A percentile compares a stretch with the other conserved stretches of the same genome.
These are phyloP conservation scores for Leccinum obscurum DNA, from an alignment of 768 basidiomycete species.

Conservation along the genomic window DNA sequence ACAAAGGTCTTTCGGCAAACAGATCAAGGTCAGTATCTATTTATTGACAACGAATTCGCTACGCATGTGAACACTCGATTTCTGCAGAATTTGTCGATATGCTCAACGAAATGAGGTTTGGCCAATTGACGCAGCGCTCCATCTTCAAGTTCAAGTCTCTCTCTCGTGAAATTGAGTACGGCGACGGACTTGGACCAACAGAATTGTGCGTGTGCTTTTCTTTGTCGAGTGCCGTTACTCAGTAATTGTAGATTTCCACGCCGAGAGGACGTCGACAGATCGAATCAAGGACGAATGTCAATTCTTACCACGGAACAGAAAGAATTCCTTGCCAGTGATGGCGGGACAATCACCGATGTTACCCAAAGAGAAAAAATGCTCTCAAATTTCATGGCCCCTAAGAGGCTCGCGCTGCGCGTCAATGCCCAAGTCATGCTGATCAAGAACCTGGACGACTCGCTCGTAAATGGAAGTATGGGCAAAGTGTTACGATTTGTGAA, in stretches of 20 bases:
- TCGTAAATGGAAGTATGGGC: conserved; percentile 96
- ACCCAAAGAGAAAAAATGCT: conserved; percentile 76
- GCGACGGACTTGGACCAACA: conserved; percentile 84
- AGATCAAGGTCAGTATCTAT: conserved; percentile 67
- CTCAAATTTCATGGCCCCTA: conserved; percentile 88
- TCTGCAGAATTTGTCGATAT: conserved; percentile 84
- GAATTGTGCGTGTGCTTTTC: conserved; percentile 64
- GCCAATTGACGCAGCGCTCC: conserved; percentile 61
- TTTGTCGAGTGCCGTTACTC: not conserved
- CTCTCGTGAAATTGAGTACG: conserved; percentile 68
- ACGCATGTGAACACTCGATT: conserved; percentile 6
- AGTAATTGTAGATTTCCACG: conserved; percentile 73
- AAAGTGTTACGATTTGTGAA: conserved; percentile 74
- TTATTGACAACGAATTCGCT: not conserved
- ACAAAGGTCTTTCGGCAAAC: conserved; percentile 95
- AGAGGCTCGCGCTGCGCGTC: conserved; percentile 63
- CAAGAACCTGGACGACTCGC: conserved; percentile 87
- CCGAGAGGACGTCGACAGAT: conserved; percentile 86
- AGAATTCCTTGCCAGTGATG: conserved; percentile 60
- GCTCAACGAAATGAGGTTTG: conserved; percentile 99
- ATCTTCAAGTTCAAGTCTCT: conserved; percentile 70
- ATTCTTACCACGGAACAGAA: conserved; percentile 54
- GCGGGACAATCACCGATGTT: conserved; percentile 53
- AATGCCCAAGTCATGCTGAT: conserved; percentile 94
- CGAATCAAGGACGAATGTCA: conserved; percentile 72